Base-by-base conservation (phyloP, 192 early-diverging fungal genomes). In the Diversispora eburnea region DNA sequence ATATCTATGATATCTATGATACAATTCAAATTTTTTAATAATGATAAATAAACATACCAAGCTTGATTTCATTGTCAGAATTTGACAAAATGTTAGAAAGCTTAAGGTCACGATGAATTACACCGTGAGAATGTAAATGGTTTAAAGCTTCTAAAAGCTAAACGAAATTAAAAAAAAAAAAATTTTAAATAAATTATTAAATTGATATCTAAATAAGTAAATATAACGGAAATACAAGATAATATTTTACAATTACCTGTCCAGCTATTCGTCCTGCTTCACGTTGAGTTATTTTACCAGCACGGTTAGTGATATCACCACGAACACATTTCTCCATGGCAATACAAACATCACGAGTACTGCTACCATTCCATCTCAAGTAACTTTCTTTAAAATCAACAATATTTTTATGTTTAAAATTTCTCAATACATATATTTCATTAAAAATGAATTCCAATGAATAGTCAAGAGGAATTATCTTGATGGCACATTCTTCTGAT, bases 81-180 rank as follows among this genome's bases (percentile, higher is more conserved):
- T 4, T 6, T 3, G 25, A n/a, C 17, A 73, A 73, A 20, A 73
- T 73, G 19, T 73, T 73, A 3, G 58, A 62, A 19, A 73, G 59
- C 64, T 73, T 73, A 54, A 73, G 51, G 41, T 73, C 72, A 63
- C 72, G 72, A 73, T 73, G 72, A 49, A 73, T 73, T 8, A 73
- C 43, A 5, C 72, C 72, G 10, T 62, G 20, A 20, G n/a, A 0
- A 49, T 73, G 72, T 43, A 73, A 62, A 54, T 73, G 72, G 63
- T 63, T 64, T 45, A 73, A 73, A 3, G 33, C 58, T 17, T 42
- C 43, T 48, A 73, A 73, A 25, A 73, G 17, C 68, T 70, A 41
- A 45, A 57, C 12, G 41, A 42, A 68, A 69, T 55, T 45, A 69
- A 70, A 56, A 70, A 52, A 4, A 19, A 19, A 8, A 55, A 42